Conservation (phyloP, 345 rosid species). For the Ricinus communis region DNA sequence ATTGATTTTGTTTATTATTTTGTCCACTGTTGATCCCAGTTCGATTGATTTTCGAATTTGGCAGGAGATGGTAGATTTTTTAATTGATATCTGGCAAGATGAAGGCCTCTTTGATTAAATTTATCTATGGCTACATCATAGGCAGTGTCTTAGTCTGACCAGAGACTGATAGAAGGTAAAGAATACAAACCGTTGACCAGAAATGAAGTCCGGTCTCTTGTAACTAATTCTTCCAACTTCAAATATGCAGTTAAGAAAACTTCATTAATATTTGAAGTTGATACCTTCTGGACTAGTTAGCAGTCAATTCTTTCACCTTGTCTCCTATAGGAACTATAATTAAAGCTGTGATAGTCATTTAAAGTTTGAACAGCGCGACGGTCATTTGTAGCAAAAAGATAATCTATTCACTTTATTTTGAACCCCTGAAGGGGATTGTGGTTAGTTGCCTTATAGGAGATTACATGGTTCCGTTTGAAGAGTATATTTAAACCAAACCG, state of each 20-base stretch:
- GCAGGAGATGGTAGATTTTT: conserved; percentile 96
- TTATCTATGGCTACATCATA: neutral
- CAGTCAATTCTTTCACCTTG: neutral
- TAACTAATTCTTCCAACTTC: conserved; percentile 3
- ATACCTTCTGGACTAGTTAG: neutral
- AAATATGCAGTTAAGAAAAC: neutral
- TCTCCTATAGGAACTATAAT: neutral
- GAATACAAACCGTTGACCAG: neutral
- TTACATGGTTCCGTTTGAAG: too few relatives aligned
- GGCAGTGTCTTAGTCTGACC: conserved; percentile 1
- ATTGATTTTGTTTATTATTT: neutral
- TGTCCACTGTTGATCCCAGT: neutral
- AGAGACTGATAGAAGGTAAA: conserved; percentile 10
- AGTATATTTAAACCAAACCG: too few relatives aligned
- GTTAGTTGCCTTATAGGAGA: too few relatives aligned
- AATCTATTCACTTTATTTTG: too few relatives aligned
- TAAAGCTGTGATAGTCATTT: neutral
- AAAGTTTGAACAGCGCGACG: neutral
- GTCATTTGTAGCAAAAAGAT: neutral
- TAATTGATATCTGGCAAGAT: conserved; percentile 85
- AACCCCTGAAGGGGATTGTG: too few relatives aligned
- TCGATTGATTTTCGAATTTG: conserved; percentile 14
- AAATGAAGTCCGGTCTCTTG: neutral
- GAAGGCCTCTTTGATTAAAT: conserved; percentile 81
- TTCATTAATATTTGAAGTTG: conserved; percentile 6